These are phyloP conservation scores for Boletus pseudo-olivaceus DNA, from an alignment of 768 basidiomycete species.

Conservation along the genomic window DNA sequence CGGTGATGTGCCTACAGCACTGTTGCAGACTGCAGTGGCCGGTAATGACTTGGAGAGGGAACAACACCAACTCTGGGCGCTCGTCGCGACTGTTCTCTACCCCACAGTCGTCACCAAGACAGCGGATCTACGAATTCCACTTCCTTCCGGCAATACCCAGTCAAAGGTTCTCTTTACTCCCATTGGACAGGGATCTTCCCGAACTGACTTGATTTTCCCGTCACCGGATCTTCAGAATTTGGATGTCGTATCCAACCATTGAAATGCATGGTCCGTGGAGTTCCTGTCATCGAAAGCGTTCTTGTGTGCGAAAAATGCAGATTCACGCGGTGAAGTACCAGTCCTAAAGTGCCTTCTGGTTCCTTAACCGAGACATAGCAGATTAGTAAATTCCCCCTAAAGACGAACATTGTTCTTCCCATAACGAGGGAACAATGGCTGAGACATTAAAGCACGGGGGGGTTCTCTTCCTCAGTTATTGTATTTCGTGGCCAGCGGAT, in stretches of 20 bases:
- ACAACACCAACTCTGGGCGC: background rate
- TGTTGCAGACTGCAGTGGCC: background rate
- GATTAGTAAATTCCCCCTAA: constrained; percentile 16
- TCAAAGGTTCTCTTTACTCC: background rate
- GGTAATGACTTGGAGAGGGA: background rate
- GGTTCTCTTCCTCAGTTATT: constrained; percentile 5
- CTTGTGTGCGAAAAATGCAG: constrained; percentile 15
- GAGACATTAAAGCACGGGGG: constrained; percentile 12
- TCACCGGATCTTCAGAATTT: constrained; percentile 23
- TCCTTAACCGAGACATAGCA: constrained; percentile 22
- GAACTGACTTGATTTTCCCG: constrained; percentile 14
- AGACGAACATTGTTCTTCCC: constrained; percentile 29
- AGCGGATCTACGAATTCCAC: constrained; percentile 2
- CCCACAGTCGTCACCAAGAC: constrained; percentile 6
- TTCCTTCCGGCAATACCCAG: background rate
- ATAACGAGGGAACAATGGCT: constrained; percentile 31
- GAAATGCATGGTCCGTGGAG: constrained; percentile 9
- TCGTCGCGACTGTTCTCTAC: constrained; percentile 3
- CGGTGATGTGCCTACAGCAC: background rate
- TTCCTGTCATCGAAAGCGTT: background rate
- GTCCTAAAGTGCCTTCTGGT: constrained; percentile 6
- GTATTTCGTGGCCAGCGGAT: constrained; percentile 8
- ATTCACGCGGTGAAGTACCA: constrained; percentile 22
- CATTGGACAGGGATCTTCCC: constrained; percentile 23
- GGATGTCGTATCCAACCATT: constrained; percentile 3